These are phyloP conservation scores for Pseudocercospora musae DNA, from an alignment of 2,329 filamentous ascomycete species.

Conservation along the genomic window DNA sequence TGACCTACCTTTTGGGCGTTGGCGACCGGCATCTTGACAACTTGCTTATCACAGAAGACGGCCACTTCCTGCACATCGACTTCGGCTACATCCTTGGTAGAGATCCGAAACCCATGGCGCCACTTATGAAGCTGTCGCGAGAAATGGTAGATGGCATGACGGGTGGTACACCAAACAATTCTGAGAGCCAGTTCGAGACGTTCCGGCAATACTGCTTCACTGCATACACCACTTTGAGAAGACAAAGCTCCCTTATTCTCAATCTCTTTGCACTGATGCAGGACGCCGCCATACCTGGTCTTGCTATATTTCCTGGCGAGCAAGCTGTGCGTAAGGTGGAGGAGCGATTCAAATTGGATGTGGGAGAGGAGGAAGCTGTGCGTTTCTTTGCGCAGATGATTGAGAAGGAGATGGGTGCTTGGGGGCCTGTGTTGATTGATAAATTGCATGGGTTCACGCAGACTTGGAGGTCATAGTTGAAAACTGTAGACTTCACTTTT, in stretches of 20 bases:
- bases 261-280: slow-evolving; percentile 97
- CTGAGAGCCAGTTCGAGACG: slow-evolving; percentile 64
- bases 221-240: slow-evolving; percentile 85
- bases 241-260: slow-evolving; percentile 84
- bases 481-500: too few species aligned
- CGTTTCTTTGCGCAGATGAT: slow-evolving; percentile 84
- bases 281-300: slow-evolving; percentile 94
- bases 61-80: slow-evolving; percentile 96
- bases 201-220: slow-evolving; percentile 98
- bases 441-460: slow-evolving; percentile 91
- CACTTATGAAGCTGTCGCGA: slow-evolving; percentile 92
- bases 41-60: slow-evolving; percentile 81
- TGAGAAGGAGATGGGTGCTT: slow-evolving; percentile 82
- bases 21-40: slow-evolving; percentile 96
- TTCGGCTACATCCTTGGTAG: slow-evolving; percentile 97
- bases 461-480: slow-evolving; percentile 62
- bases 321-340: slow-evolving; percentile 93
- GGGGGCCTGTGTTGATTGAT: slow-evolving; percentile 93
- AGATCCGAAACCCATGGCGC: slow-evolving; percentile 95
- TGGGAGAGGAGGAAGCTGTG: slow-evolving; percentile 89
- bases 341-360: slow-evolving; percentile 87
- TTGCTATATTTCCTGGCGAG: slow-evolving; percentile 64
- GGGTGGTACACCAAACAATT: slow-evolving; percentile 47
- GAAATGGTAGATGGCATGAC: slow-evolving; percentile 99
- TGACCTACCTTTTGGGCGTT: slow-evolving; percentile 95